Percentiles rank a stretch among this genome's conserved stretches.
Conservation (phyloP, 78 protist genomes). For the Dictyostelium intermedium region DNA sequence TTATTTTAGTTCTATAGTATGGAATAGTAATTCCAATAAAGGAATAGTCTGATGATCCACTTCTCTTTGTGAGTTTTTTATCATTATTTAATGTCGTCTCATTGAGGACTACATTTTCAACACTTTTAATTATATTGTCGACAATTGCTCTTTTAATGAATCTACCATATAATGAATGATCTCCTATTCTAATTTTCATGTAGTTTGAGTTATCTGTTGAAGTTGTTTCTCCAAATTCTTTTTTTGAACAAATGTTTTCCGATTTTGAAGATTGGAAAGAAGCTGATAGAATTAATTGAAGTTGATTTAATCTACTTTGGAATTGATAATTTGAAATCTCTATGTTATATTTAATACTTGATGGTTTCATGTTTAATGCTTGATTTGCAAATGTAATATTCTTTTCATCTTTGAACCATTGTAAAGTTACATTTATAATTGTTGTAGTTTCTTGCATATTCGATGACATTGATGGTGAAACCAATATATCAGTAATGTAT, state of each 20-base stretch:
- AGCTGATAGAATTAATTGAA: neutral
- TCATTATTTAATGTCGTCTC: neutral
- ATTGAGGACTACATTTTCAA: neutral
- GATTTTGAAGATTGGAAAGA: neutral
- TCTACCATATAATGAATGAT: neutral
- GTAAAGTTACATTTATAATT: neutral
- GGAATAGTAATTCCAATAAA: neutral
- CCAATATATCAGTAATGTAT: neutral
- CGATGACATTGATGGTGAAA: neutral
- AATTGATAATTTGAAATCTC: neutral
- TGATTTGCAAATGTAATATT: conserved; percentile 3
- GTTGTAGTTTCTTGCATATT: neutral
- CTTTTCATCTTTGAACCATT: neutral
- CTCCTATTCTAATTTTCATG: neutral
- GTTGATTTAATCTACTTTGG: neutral
- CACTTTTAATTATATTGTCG: neutral
- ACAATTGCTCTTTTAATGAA: neutral
- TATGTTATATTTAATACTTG: neutral
- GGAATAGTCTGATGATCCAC: neutral
- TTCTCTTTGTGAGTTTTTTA: neutral
- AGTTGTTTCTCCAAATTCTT: neutral
- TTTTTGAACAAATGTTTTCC: neutral
- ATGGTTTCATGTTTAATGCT: neutral
- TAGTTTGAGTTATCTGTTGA: neutral
- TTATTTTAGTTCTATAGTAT: neutral